Evolutionary conservation across 2,329 filamentous ascomycete species (phyloP).

Genomic region (Exophiala sp.): DNA sequence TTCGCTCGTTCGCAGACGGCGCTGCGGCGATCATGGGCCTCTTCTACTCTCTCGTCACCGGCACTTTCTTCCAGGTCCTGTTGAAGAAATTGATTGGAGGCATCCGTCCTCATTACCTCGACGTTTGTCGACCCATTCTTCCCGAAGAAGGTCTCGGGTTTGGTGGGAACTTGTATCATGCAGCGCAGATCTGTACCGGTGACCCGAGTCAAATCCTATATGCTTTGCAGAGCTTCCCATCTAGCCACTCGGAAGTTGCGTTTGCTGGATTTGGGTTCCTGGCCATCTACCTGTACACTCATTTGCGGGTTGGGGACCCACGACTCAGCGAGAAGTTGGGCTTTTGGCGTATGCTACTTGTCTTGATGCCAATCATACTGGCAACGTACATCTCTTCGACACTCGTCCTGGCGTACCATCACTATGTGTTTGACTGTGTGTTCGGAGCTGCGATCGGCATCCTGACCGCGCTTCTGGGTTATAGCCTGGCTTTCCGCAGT

Average conservation of each 20-base stretch:
- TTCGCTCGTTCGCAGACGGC: constrained; percentile 21
- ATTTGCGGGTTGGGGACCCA: constrained; percentile 59
- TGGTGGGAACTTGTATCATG: constrained; percentile 53
- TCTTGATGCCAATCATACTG: constrained; percentile 57
- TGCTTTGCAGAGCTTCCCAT: constrained; percentile 80
- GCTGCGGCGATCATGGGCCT: constrained; percentile 20
- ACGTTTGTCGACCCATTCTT: constrained; percentile 21
- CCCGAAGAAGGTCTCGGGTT: constrained; percentile 16
- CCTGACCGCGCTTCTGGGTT: constrained; percentile 43
- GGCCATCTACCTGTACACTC: constrained; percentile 65
- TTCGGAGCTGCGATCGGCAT: constrained; percentile 60
- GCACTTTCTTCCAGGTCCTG: constrained; percentile 23
- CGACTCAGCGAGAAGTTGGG: constrained; percentile 37
- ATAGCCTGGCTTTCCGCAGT: constrained; percentile 16
- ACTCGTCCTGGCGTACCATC: constrained; percentile 66
- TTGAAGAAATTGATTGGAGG: constrained; percentile 27
- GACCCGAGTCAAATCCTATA: constrained; percentile 69
- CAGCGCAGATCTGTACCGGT: constrained; percentile 67
- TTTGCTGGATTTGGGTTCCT: constrained; percentile 77
- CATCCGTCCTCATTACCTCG: constrained; percentile 23
- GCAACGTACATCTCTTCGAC: constrained; percentile 67
- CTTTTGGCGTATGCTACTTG: constrained; percentile 49
- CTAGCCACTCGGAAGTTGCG: constrained; percentile 73
- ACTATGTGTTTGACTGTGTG: constrained; percentile 68
- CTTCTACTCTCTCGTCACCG: constrained; percentile 16